phyloP scores from a whole-genome alignment of 139 green algal species.

The Tetraselmis chui region DNA sequence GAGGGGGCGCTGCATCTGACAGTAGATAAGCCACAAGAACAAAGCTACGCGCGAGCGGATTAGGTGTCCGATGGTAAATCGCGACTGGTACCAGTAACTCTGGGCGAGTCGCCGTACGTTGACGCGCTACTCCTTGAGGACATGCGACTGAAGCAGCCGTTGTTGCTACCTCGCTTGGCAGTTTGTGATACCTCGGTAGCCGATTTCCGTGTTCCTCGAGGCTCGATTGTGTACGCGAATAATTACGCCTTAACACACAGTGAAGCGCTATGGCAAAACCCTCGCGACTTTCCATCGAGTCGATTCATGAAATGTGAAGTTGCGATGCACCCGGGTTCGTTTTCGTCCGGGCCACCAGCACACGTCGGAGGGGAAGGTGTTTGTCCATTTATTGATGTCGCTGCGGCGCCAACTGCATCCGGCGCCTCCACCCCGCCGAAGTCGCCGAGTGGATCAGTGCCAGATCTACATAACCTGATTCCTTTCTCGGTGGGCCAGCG shows the following conservation, averaged over 20 bases:
- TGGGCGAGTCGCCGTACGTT: neutral
- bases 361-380: too few species aligned
- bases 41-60: neutral
- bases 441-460: too few species aligned
- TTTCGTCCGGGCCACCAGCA: too few species aligned
- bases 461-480: neutral
- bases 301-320: neutral
- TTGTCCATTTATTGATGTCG: too few species aligned
- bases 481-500: slow-evolving; percentile 1
- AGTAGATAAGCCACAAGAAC: neutral
- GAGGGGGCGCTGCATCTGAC: neutral
- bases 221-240: neutral
- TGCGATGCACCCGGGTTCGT: neutral
- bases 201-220: neutral
- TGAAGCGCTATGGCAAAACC: neutral
- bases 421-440: too few species aligned
- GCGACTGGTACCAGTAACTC: neutral
- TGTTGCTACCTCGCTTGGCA: neutral
- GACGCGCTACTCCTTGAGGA: neutral
- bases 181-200: neutral
- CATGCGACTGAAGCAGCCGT: neutral
- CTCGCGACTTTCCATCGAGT: neutral
- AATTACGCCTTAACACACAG: neutral
- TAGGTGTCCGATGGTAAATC: too few species aligned
- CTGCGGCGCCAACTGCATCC: too few species aligned